Evolutionary conservation across 306 rosid species (phyloP), one percentile per base, ranked within the genome.

Genomic region (Citrullus colocynthis): DNA sequence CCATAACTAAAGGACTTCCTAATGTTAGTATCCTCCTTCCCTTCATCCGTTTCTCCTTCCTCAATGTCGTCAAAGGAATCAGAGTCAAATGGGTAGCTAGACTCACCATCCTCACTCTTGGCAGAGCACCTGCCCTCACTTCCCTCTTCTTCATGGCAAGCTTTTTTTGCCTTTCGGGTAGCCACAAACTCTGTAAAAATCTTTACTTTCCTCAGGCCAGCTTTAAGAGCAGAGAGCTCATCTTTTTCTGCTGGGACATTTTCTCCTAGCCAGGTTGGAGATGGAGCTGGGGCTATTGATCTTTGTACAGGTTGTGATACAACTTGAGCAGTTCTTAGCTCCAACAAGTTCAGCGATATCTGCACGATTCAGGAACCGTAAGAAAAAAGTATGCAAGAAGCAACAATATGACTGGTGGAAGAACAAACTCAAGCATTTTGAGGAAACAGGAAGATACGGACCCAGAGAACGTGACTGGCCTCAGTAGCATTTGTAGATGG

Each of bases 1-100:
- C 99, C 99, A 75, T 96, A 96, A 83, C 98, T 92, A 84, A 96
- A 93, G 14, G 99, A 96, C 85, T 96, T 96, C 96, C 99, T 88
- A 71, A 88, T 91, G 74, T 76, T 87, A 9, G 91, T 74, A 80
- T 83, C 91, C 59, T 86, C 98, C 88, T 96, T 96, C 6, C 77
- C 96, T 81, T 93, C 96, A 56, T 96, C 99, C 1, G 98, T 90
- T 74, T 90, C 94, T 9, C 96, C 94, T 77, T 89, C 96, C 81
- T 91, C 98, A 48, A 88, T 89, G 79, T 96, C 99, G 28, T 96
- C 98, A 21, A 90, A 91, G 0, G 98, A 93, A 77, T 96, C 99
- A 5, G 98, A 87, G 83, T 96, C 98, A 78, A 91, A 87, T 11
- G 99, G 96, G 88, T 96, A 96, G 76, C 84, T 90, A 85, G 82